Evolutionary conservation across 106 monocot genomes (phyloP).

Genomic region (Posidonia australis): DNA sequence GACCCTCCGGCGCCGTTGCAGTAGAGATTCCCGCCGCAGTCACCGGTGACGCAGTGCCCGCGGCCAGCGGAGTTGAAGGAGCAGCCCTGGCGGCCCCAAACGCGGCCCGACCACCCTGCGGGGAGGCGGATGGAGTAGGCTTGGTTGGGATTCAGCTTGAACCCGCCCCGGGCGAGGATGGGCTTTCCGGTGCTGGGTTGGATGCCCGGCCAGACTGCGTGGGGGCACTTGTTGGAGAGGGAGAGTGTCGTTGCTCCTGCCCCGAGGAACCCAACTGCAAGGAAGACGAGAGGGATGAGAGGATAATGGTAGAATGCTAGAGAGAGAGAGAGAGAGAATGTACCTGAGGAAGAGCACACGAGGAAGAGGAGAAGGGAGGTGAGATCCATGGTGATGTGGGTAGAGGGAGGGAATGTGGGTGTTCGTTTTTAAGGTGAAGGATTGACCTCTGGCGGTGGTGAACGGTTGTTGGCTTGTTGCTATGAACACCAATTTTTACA

Average conservation of each 20-base stretch:
- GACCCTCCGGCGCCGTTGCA: constrained; percentile 67
- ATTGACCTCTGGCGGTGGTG: neutral
- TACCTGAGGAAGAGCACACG: constrained; percentile 6
- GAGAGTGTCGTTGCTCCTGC: constrained; percentile 38
- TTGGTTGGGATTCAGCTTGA: constrained; percentile 50
- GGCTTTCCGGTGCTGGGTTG: constrained; percentile 72
- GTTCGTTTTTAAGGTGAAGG: neutral
- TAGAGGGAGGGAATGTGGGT: neutral
- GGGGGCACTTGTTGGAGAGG: constrained; percentile 50
- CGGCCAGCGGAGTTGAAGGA: constrained; percentile 43
- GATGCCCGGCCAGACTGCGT: constrained; percentile 85
- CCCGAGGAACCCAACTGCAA: neutral
- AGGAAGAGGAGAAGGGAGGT: neutral
- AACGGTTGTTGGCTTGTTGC: too few relatives aligned
- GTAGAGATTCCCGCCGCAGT: constrained; percentile 67
- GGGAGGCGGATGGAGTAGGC: constrained; percentile 65
- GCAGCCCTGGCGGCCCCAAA: constrained; percentile 88
- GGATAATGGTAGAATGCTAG: neutral
- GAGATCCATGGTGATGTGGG: neutral
- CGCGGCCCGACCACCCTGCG: constrained; percentile 45
- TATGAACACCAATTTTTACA: too few relatives aligned
- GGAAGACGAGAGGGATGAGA: neutral
- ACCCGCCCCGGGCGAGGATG: constrained; percentile 61
- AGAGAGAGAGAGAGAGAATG: neutral
- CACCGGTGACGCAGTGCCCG: constrained; percentile 78